These are phyloP conservation scores for Cryptococcus amylolentus DNA, from an alignment of 1,284 basidiomycete genomes.

Conservation along the genomic window DNA sequence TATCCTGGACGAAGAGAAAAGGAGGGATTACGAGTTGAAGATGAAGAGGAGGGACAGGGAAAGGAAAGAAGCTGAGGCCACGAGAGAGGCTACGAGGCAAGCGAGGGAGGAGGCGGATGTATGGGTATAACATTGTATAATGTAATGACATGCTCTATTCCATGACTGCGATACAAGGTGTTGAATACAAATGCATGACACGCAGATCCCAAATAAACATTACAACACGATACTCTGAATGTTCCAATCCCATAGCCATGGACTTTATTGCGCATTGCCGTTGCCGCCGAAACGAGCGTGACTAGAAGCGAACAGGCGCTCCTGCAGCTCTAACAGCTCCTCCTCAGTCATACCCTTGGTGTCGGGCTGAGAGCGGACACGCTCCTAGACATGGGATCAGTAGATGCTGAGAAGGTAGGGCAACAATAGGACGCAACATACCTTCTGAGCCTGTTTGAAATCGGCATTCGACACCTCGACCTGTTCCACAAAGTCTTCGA, in stretches of 20 bases:
- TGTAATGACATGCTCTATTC: no score
- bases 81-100: neutral
- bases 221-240: neutral
- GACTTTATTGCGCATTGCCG: constrained; percentile 25
- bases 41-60: constrained; percentile 11
- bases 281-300: constrained; percentile 55
- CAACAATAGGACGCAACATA: constrained; percentile 5
- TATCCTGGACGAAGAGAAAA: constrained; percentile 18
- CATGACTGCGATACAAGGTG: no score
- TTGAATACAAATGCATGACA: neutral
- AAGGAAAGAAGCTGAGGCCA: constrained; percentile 10
- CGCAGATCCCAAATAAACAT: neutral
- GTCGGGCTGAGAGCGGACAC: constrained; percentile 79
- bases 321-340: constrained; percentile 81
- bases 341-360: constrained; percentile 87
- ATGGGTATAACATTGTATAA: neutral
- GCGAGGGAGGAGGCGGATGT: neutral
- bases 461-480: constrained; percentile 92
- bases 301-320: constrained; percentile 85
- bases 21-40: constrained; percentile 11
- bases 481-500: constrained; percentile 86
- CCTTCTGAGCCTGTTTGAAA: constrained; percentile 43
- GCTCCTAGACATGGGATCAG: constrained; percentile 23
- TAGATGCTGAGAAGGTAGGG: no score
- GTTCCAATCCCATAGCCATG: no score